Evolutionary conservation across 345 rosid species (phyloP).

Genomic region (Linum usitatissimum): DNA sequence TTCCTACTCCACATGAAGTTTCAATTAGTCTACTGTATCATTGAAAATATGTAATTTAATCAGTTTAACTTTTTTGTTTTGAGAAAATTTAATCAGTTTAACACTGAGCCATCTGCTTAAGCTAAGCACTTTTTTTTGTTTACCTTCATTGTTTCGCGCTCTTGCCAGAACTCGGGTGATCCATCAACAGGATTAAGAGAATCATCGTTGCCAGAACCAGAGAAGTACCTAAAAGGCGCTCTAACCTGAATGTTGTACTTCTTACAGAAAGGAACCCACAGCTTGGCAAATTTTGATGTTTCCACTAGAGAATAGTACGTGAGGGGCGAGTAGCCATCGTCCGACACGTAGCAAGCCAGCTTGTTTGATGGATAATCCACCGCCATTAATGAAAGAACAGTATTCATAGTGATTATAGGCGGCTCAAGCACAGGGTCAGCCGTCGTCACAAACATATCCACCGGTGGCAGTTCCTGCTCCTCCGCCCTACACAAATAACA

Average conservation of each 20-base stretch:
- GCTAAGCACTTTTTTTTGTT: background rate
- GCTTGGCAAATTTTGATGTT: conserved; percentile 48
- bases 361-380: conserved; percentile 44
- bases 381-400: conserved; percentile 43
- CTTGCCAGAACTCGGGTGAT: conserved; percentile 33
- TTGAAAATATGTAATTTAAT: background rate
- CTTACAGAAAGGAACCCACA: conserved; percentile 52
- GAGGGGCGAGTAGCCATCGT: conserved; percentile 49
- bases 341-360: conserved; percentile 46
- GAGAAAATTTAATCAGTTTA: no score
- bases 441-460: conserved; percentile 48
- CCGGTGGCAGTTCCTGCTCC: conserved; percentile 36
- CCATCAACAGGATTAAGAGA: background rate
- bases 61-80: no score
- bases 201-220: background rate
- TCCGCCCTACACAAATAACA: background rate
- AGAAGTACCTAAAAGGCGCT: conserved; percentile 66
- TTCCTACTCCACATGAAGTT: conserved; percentile 19
- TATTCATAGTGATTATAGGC: conserved; percentile 36
- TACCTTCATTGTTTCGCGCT: conserved; percentile 44
- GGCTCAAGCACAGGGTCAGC: conserved; percentile 44
- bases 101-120: background rate
- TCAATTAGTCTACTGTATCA: background rate
- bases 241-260: conserved; percentile 33
- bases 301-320: conserved; percentile 48